Evolutionary conservation across 371 early-diverging fungal species (phyloP), one percentile per base, ranked within the genome.

Genomic region (Saksenaea oblongispora): DNA sequence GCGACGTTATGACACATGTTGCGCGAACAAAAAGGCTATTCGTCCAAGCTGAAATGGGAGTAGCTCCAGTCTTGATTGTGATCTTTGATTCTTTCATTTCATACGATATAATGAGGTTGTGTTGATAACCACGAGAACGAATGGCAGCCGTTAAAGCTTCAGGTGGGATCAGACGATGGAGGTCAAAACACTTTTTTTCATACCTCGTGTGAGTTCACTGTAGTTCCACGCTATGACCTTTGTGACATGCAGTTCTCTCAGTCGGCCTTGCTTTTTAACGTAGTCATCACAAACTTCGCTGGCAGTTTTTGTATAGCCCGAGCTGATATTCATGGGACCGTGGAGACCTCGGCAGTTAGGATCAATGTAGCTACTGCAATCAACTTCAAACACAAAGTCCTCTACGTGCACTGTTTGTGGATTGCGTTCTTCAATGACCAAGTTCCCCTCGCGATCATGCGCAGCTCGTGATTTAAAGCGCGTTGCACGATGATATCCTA

Each of bases 181-280:
- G 10, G n/a, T 58, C 57, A 57, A 5, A 42, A 53, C 11, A 44
- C n/a, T 3, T 47, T 1, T 17, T 26, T 22, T 0, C 22, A 22
- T 66, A 76, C 73, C 71, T 67, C 58, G 65, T 3, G 76, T 75
- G 27, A 82, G 47, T 27, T 70, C 66, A 15, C 61, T 57, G 58
- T 69, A 78, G 59, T 82, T 68, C 83, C 83, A 82, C 5, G 65
- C 59, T 8, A 82, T 54, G 17, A 70, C 72, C 44, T 82, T 82
- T 44, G 66, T 70, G 15, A 79, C 37, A 14, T 69, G 70, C 5
- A 82, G 55, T 55, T 82, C 80, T 59, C 79, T 82, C 5, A 79
- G 55, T 5, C 44, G 18, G 28, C 69, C 73, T 22, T 63, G 62
- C 5, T 70, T 66, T 26, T 63, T 71, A 10, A 78, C 63, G 57